Evolutionary conservation across 306 rosid species (phyloP).

Genomic region (Sicyos edulis): DNA sequence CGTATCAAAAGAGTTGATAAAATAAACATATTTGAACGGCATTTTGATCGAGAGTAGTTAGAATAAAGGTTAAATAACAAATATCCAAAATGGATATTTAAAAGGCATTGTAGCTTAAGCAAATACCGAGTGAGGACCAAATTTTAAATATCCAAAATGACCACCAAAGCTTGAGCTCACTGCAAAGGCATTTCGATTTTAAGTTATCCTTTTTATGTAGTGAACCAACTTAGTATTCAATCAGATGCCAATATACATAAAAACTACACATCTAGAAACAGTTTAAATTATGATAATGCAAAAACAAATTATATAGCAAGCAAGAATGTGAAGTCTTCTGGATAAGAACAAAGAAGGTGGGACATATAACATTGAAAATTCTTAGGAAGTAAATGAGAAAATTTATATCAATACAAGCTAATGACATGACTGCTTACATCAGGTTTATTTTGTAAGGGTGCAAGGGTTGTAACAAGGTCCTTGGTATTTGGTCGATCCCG

Average conservation of each 20-base stretch:
- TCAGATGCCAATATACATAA: background rate
- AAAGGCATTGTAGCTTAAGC: too few species aligned
- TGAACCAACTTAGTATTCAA: background rate
- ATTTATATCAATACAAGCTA: background rate
- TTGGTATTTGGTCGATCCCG: constrained; percentile 60
- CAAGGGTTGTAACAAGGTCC: constrained; percentile 52
- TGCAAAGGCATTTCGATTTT: background rate
- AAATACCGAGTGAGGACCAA: too few species aligned
- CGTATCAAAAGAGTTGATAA: background rate
- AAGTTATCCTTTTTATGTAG: background rate
- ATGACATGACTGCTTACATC: constrained; percentile 34
- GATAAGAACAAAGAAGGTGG: background rate
- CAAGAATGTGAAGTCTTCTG: background rate
- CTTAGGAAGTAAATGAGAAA: background rate
- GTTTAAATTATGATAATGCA: background rate
- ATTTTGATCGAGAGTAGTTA: too few species aligned
- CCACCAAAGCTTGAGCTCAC: background rate
- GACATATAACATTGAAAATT: background rate
- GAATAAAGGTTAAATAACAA: too few species aligned
- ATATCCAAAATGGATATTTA: too few species aligned
- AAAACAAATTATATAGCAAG: background rate
- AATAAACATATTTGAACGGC: background rate
- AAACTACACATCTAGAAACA: background rate
- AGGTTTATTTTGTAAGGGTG: constrained; percentile 54
- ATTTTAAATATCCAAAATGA: background rate